phyloP scores from a whole-genome alignment of 2,329 filamentous ascomycete species.

The Ciborinia camelliae region DNA sequence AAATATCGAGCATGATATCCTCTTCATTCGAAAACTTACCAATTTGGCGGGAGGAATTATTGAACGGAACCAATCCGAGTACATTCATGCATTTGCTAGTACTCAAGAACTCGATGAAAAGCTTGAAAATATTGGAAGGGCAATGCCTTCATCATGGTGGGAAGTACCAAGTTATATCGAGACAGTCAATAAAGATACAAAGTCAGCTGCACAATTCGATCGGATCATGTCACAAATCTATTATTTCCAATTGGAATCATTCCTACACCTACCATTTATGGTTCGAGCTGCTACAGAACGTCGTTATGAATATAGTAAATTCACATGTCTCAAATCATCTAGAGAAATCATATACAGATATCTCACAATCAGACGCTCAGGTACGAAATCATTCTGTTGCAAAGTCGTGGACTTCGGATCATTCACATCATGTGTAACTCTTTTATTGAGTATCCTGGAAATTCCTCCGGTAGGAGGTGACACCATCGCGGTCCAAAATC shows the following conservation, averaged over 20 bases:
- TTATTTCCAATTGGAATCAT: slow-evolving; percentile 33
- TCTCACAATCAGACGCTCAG: slow-evolving; percentile 25
- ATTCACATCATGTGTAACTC: slow-evolving; percentile 33
- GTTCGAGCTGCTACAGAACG: slow-evolving; percentile 35
- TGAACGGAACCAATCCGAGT: slow-evolving; percentile 32
- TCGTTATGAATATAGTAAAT: slow-evolving; percentile 36
- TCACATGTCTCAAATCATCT: slow-evolving; percentile 34
- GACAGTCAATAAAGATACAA: slow-evolving; percentile 13
- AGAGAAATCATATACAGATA: slow-evolving; percentile 34
- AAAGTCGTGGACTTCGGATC: slow-evolving; percentile 35
- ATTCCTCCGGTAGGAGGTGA: slow-evolving; percentile 20
- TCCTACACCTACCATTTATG: slow-evolving; percentile 37
- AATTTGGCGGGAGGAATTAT: slow-evolving; percentile 31
- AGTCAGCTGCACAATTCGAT: slow-evolving; percentile 25
- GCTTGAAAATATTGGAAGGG: slow-evolving; percentile 30
- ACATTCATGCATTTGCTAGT: slow-evolving; percentile 30
- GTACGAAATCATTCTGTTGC: slow-evolving; percentile 32
- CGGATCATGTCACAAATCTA: slow-evolving; percentile 34
- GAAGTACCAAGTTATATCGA: slow-evolving; percentile 26
- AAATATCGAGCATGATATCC: slow-evolving; percentile 23
- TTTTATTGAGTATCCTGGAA: slow-evolving; percentile 32
- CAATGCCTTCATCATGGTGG: slow-evolving; percentile 35
- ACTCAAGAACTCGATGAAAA: slow-evolving; percentile 37
- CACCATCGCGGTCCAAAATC: slow-evolving; percentile 20
- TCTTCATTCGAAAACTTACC: slow-evolving; percentile 30